Base-by-base conservation (phyloP, 805 yeast genomes). In the Metschnikowia cerradonensis region DNA sequence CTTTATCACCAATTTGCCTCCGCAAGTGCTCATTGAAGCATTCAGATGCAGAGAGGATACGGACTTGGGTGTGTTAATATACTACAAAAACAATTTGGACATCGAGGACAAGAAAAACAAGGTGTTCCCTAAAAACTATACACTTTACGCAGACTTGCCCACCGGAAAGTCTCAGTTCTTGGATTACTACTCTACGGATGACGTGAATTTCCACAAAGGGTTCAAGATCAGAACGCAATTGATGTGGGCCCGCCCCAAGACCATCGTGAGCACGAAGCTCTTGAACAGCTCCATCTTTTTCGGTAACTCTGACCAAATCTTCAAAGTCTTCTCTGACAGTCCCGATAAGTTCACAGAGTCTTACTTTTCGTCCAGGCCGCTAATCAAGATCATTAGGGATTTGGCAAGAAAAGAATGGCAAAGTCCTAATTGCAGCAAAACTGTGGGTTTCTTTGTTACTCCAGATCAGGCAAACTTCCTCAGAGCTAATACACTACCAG, bases 331-430 rank as follows among this genome's bases (percentile, higher is more conserved):
- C 22, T 71, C 71, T 15, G 64, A 63, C 65, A 69, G 54, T 53
- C 65, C 54, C 50, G 67, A 52, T 19, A 67, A 68, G 54, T 68
- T 53, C 61, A 67, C 52, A 47, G 79, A 67, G 58, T 54, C 59
- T 2, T 73, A 74, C 55, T 71, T 73, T 57, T 49, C 66, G 46
- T 70, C 70, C 51, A 76, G 82, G 56, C 76, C 90, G 4, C 69
- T 83, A 35, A 78, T 79, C 20, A 87, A 87, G 62, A 76, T 91
- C 22, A 79, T 90, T 39, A 81, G 98, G 62, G 96, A 90, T 62
- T 69, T 92, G 51, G 95, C 96, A 3, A 81, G 98, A 67, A 81
- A 96, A 55, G 85, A 96, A 1, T 94, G 99, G 99, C 80, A 79
- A 60, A 96, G 90, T 64, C 75, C 86, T 0, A 60, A 62, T 5